phyloP scores from a whole-genome alignment of 768 basidiomycete species.

The Artomyces pyxidatus region DNA sequence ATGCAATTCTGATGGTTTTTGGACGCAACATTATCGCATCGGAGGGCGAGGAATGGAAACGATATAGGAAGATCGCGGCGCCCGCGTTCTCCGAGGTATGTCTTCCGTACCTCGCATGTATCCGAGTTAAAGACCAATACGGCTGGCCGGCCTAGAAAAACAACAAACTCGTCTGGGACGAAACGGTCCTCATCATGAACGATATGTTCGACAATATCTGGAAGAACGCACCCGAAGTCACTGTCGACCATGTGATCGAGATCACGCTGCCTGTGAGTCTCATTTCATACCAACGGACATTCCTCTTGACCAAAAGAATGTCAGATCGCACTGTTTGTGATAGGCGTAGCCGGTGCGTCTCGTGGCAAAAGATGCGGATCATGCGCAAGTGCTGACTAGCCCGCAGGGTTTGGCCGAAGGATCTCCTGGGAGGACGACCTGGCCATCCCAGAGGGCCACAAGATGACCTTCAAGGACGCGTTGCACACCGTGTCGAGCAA shows the following conservation, averaged over 20 bases:
- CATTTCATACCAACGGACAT: no score
- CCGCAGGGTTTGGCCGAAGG: constrained; percentile 36
- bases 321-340: constrained; percentile 50
- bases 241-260: constrained; percentile 39
- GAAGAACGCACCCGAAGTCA: constrained; percentile 32
- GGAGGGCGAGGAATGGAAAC: constrained; percentile 60
- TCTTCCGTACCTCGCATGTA: background rate
- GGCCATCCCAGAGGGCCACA: constrained; percentile 33
- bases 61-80: constrained; percentile 51
- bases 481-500: constrained; percentile 26
- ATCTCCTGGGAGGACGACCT: constrained; percentile 42
- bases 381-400: background rate
- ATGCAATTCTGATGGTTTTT: constrained; percentile 38
- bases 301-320: background rate
- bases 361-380: background rate
- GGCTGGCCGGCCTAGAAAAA: constrained; percentile 19
- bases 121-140: background rate
- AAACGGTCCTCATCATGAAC: constrained; percentile 24
- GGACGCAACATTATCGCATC: constrained; percentile 56
- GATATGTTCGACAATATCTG: constrained; percentile 36
- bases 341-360: constrained; percentile 36
- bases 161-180: constrained; percentile 33
- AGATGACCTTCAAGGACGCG: constrained; percentile 40
- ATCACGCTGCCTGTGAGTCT: constrained; percentile 46
- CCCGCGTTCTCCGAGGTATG: constrained; percentile 57